Evolutionary conservation across 371 early-diverging fungal species (phyloP).

Genomic region (Smittium culicis): DNA sequence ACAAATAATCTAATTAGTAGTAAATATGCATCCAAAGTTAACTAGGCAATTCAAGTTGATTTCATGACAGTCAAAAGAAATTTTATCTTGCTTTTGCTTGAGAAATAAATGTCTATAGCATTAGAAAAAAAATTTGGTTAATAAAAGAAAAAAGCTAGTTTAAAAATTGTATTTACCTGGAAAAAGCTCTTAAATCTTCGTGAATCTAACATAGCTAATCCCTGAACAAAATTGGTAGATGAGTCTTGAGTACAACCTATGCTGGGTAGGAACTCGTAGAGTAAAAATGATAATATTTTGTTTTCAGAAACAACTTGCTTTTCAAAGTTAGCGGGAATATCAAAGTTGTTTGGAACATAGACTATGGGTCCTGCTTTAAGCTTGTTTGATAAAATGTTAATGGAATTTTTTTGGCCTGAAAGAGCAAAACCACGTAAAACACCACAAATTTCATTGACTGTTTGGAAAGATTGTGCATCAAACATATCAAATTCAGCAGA

Average conservation of each 20-base stretch:
- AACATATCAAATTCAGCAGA: conserved; percentile 53
- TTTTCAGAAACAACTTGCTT: conserved; percentile 22
- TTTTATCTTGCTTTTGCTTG: no score
- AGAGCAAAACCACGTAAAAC: conserved; percentile 53
- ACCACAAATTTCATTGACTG: conserved; percentile 65
- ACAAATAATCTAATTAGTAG: no score
- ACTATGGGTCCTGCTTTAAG: conserved; percentile 16
- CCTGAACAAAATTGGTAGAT: conserved; percentile 28
- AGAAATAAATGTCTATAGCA: no score
- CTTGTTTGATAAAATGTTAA: neutral
- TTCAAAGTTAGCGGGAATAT: conserved; percentile 19
- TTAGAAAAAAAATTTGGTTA: no score
- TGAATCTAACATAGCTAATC: conserved; percentile 23
- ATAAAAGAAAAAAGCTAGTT: no score
- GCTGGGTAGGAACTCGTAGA: conserved; percentile 19
- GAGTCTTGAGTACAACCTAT: conserved; percentile 23
- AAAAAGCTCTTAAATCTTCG: conserved; percentile 22
- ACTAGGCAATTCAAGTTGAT: no score
- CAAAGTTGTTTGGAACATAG: conserved; percentile 16
- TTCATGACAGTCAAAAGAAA: no score
- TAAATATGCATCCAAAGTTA: no score
- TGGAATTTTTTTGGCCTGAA: conserved; percentile 20
- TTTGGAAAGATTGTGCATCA: conserved; percentile 67
- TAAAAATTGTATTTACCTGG: conserved; percentile 6
- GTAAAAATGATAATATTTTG: conserved; percentile 20